Evolutionary conservation across 140 eudicot species (phyloP), one percentile per base, ranked within the genome.

Genomic region (Stevia rebaudiana): DNA sequence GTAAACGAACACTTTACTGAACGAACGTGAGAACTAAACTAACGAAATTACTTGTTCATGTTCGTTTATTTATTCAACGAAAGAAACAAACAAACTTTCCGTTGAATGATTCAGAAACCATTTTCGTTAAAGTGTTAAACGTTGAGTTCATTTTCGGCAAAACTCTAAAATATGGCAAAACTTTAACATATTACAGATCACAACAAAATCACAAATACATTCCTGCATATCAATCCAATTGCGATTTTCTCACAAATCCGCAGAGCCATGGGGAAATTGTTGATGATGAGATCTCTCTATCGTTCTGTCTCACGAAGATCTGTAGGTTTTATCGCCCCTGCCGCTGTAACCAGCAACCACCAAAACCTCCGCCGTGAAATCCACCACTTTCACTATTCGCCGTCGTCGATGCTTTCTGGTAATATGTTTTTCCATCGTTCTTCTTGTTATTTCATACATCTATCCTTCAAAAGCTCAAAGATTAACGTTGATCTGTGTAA

Each of bases 221-320:
- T n/a, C n/a, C n/a, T n/a, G n/a, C n/a, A n/a, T n/a, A n/a, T n/a
- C n/a, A n/a, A n/a, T n/a, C n/a, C n/a, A n/a, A n/a, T n/a, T n/a
- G n/a, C n/a, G n/a, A n/a, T n/a, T 7, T 48, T 58, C 23, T 9
- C 51, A 46, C 30, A 35, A 35, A 65, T 24, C 17, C 1, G 8
- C 15, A 15, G 56, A 60, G 30, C 44, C 19, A 78, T 86, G 91
- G 84, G 65, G 81, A 87, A 75, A 82, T 28, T 78, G 53, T 30
- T 43, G 76, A 58, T 70, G 82, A 74, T 84, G 77, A 75, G 95
- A 64, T 87, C 89, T 33, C 35, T 87, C 67, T 74, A 73, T 64
- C 94, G 94, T 4, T 72, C 86, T 59, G 72, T 87, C 73, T 55
- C 60, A 39, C 84, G 76, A 33, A 62, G 94, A 84, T 84, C 92